Evolutionary conservation across 768 basidiomycete species (phyloP).

Genomic region (Mycena olivaceomarginata): DNA sequence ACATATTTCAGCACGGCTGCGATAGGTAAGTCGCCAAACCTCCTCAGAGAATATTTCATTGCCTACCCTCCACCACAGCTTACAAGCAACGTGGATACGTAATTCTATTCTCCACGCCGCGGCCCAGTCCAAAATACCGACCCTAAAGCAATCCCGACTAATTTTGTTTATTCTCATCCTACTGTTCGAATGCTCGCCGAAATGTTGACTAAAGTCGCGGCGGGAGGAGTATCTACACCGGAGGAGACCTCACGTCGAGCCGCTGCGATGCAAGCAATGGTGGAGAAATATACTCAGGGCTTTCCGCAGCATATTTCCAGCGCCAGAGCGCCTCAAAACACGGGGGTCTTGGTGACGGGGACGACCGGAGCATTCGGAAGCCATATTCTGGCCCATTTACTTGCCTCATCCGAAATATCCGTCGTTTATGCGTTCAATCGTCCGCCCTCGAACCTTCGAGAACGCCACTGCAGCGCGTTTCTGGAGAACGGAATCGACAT

Average conservation of each 20-base stretch:
- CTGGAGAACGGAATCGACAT: constrained; percentile 48
- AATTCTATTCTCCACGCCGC: constrained; percentile 53
- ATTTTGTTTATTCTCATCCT: constrained; percentile 53
- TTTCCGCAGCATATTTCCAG: constrained; percentile 11
- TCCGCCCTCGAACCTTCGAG: constrained; percentile 51
- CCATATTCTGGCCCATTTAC: constrained; percentile 51
- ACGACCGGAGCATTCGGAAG: constrained; percentile 59
- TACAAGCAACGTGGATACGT: constrained; percentile 61
- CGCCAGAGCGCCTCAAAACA: not conserved
- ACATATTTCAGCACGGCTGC: constrained; percentile 63
- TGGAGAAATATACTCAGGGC: constrained; percentile 32
- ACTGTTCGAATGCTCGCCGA: constrained; percentile 45
- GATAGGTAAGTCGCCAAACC: constrained; percentile 54
- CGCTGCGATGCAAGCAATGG: constrained; percentile 45
- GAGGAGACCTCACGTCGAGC: not conserved
- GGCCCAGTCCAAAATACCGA: constrained; percentile 40
- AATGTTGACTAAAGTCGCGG: constrained; percentile 21
- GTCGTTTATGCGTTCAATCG: constrained; percentile 56
- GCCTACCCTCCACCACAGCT: constrained; percentile 40
- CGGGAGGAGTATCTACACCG: not conserved
- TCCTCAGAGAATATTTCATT: too few species aligned
- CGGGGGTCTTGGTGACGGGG: constrained; percentile 51
- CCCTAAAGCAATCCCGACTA: constrained; percentile 41
- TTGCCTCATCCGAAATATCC: constrained; percentile 40
- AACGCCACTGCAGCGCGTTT: constrained; percentile 50